Evolutionary conservation across 768 basidiomycete genomes (phyloP).

Genomic region (Lyophyllum semitale): DNA sequence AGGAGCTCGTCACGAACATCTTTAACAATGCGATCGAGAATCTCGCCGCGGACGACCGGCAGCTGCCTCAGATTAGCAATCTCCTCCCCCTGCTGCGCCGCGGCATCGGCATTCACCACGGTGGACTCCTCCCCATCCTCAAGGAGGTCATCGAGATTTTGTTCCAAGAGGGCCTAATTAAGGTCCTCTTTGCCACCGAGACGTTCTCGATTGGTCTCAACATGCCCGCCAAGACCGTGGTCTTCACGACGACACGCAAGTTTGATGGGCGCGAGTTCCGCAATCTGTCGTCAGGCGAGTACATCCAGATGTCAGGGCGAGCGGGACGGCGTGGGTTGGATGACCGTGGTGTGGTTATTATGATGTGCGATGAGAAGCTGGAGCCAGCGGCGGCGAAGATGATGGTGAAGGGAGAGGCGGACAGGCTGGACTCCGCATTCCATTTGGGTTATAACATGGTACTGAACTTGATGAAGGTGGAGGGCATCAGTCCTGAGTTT

Average conservation of each 20-base stretch:
- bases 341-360: slow-evolving; percentile 98
- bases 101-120: slow-evolving; percentile 98
- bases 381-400: slow-evolving; percentile 89
- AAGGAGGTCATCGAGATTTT: slow-evolving; percentile 99
- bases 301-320: slow-evolving; percentile 99
- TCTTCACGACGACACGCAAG: slow-evolving; percentile 94
- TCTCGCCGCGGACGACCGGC: slow-evolving; percentile 82
- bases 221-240: slow-evolving; percentile 99
- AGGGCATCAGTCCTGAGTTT: slow-evolving; percentile 96
- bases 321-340: slow-evolving; percentile 96
- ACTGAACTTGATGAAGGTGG: slow-evolving; percentile 96
- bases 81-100: slow-evolving; percentile 91
- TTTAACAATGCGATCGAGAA: slow-evolving; percentile 95
- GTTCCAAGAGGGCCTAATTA: slow-evolving; percentile 97
- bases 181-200: slow-evolving; percentile 97
- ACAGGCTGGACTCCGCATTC: slow-evolving; percentile 96
- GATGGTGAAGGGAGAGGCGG: slow-evolving; percentile 99
- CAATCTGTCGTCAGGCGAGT: slow-evolving; percentile 92
- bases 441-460: slow-evolving; percentile 99
- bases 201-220: slow-evolving; percentile 98
- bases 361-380: slow-evolving; percentile 99
- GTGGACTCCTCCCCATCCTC: slow-evolving; percentile 93
- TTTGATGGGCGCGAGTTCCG: slow-evolving; percentile 96
- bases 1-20: slow-evolving; percentile 81
- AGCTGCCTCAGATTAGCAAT: slow-evolving; percentile 91